phyloP scores from a whole-genome alignment of 169 alveolate genomes.

The Theileria luwenshuni region DNA sequence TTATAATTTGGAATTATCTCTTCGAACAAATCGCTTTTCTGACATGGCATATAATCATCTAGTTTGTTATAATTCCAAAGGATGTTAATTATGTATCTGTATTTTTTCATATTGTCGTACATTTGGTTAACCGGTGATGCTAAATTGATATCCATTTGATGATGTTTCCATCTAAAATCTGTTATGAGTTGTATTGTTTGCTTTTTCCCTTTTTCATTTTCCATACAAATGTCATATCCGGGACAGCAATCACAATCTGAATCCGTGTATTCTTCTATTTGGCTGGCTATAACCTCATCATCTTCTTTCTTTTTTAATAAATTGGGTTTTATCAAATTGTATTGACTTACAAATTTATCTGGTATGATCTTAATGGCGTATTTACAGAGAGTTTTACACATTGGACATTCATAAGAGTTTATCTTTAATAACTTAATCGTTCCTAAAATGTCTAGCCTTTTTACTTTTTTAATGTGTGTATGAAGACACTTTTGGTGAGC shows the following conservation, averaged over 20 bases:
- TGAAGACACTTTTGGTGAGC: conserved; percentile 50
- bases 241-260: no score
- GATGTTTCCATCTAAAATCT: no score
- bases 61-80: not conserved
- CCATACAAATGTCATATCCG: no score
- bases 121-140: conserved; percentile 47
- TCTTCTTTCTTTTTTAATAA: not conserved
- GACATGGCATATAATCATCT: not conserved
- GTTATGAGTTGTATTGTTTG: no score
- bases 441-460: not conserved
- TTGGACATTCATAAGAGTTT: conserved; percentile 62
- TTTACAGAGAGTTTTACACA: conserved; percentile 63
- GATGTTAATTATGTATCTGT: conserved; percentile 29
- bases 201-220: no score
- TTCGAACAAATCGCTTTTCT: conserved; percentile 11
- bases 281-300: not conserved
- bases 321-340: no score
- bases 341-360: no score
- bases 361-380: conserved; percentile 38
- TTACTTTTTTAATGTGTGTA: conserved; percentile 28
- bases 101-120: conserved; percentile 31
- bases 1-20: conserved; percentile 2
- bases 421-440: not conserved
- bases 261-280: no score
- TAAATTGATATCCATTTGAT: no score